Evolutionary conservation across 345 rosid species (phyloP), one percentile per base, ranked within the genome.

Genomic region (Aquilaria yunnanensis): DNA sequence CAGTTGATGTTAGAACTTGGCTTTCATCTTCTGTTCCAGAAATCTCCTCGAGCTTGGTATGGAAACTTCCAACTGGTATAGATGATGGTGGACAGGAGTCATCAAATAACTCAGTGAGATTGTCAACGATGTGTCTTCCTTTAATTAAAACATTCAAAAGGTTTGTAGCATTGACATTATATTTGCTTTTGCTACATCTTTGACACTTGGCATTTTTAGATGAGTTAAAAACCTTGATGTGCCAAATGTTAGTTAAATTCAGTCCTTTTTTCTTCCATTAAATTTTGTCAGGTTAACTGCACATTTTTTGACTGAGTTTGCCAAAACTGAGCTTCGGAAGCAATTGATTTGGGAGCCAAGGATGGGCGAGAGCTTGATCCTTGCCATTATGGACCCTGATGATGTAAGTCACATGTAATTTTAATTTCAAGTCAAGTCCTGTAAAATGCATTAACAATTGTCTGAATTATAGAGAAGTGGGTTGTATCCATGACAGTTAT

Each of bases 301-400:
- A 51, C 76, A 81, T 78, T 94, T 86, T 81, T 62, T 86, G 62
- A 78, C 85, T 73, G 83, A 79, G 71, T 72, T 83, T 73, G 90
- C 86, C 32, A 83, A 71, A 68, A 79, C 80, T 51, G 87, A 88
- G 62, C 81, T 77, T 67, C 73, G 72, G 67, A 85, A 83, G 75
- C 90, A 86, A 74, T 93, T 97, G 98, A 77, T 78, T 51, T 93
- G 97, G 97, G 95, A 90, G 68, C 96, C 97, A 60, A 74, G 77
- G 69, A 93, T 93, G 97, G 80, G 84, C 14, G 86, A 88, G 76
- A 79, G 89, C 68, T 77, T 93, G 77, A 82, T 90, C 75, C 94
- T 90, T 70, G 78, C 79, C 57, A 92, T 94, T 76, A 68, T 91
- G 46, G 99, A 94, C 78, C 86, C 97, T 61, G 88, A 86, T 81